Evolutionary conservation across 2,329 filamentous ascomycete species (phyloP).

Genomic region (Daldinia sp.): DNA sequence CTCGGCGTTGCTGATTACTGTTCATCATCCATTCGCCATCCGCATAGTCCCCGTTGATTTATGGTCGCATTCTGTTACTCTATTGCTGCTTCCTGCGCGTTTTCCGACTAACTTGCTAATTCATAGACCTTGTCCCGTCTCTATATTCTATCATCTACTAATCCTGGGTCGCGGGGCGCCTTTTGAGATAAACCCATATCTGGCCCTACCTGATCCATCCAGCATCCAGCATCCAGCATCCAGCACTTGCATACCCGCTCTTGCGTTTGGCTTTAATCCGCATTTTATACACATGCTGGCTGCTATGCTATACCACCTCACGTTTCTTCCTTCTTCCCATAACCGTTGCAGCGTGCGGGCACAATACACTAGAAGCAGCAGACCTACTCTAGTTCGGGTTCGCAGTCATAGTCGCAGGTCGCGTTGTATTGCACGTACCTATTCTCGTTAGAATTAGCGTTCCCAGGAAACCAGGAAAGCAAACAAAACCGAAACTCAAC

Average conservation of each 20-base stretch:
- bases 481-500: slow-evolving; percentile 28
- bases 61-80: slow-evolving; percentile 38
- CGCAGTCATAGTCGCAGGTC: neutral
- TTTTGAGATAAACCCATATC: slow-evolving; percentile 36
- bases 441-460: slow-evolving; percentile 17
- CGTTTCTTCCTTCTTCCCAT: slow-evolving; percentile 1
- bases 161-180: slow-evolving; percentile 31
- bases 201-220: no score
- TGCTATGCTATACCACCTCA: slow-evolving; percentile 5
- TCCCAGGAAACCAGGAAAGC: neutral
- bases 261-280: slow-evolving; percentile 39
- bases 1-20: slow-evolving; percentile 39
- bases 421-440: neutral
- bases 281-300: slow-evolving; percentile 33
- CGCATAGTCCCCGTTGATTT: slow-evolving; percentile 29
- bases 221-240: slow-evolving; percentile 32
- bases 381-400: neutral
- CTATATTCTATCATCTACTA: slow-evolving; percentile 19
- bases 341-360: slow-evolving; percentile 20
- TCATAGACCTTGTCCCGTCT: slow-evolving; percentile 25
- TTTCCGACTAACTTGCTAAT: slow-evolving; percentile 27
- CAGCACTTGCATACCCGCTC: slow-evolving; percentile 44
- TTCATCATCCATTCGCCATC: slow-evolving; percentile 39
- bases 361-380: slow-evolving; percentile 5
- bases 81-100: slow-evolving; percentile 31